Conservation (phyloP, 1,139 yeast species). For the Debaryomyces coudertii region DNA sequence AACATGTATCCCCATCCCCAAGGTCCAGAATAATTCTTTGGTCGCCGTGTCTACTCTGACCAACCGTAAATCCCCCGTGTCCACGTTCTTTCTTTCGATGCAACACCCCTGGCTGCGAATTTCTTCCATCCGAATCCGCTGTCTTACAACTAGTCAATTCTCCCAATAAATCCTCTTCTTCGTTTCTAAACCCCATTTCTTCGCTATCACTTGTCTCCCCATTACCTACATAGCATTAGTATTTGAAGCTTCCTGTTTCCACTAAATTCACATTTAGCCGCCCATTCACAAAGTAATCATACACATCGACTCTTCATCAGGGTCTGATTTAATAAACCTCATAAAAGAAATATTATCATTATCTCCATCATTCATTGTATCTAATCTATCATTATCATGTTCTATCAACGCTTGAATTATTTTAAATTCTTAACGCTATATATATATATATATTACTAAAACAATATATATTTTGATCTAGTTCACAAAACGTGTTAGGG, state of each 20-base stretch:
- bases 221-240: conserved; percentile 4
- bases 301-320: conserved; percentile 7
- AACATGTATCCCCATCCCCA: not conserved
- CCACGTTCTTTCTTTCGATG: not conserved
- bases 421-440: not conserved
- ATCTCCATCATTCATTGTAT: conserved; percentile 3
- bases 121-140: not conserved
- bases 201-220: not conserved
- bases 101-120: not conserved
- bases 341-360: conserved; percentile 4
- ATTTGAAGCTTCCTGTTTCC: not conserved
- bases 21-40: not conserved
- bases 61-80: not conserved
- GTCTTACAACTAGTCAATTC: not conserved
- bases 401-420: not conserved
- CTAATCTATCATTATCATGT: not conserved
- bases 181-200: not conserved
- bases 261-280: conserved; percentile 8
- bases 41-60: not conserved
- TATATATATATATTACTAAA: not conserved
- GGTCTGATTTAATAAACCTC: conserved; percentile 8
- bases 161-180: not conserved
- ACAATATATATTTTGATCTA: not conserved
- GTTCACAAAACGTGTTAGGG: conserved; percentile 8
- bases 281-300: conserved; percentile 4